Evolutionary conservation across 495 filamentous ascomycete species (phyloP).

Genomic region (Tuber aestivum): DNA sequence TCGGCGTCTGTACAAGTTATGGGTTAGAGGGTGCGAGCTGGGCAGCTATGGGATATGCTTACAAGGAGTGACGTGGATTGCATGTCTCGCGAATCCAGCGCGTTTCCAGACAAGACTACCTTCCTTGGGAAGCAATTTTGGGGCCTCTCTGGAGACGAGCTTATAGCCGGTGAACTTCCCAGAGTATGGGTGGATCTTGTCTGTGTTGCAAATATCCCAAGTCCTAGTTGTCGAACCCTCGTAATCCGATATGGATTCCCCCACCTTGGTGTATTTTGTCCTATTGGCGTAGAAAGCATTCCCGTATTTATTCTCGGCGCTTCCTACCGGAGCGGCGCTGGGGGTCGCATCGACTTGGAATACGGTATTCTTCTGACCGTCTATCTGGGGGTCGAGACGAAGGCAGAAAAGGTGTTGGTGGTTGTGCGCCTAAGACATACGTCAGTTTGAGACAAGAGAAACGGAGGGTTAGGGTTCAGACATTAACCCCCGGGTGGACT

Average conservation of each 20-base stretch:
- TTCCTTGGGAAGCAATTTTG: slow-evolving; percentile 72
- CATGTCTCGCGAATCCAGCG: slow-evolving; percentile 82
- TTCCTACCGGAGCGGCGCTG: slow-evolving; percentile 65
- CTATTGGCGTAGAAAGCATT: slow-evolving; percentile 93
- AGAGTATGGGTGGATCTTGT: slow-evolving; percentile 76
- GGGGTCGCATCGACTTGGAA: slow-evolving; percentile 71
- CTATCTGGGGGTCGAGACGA: slow-evolving; percentile 81
- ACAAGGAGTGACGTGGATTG: slow-evolving; percentile 92
- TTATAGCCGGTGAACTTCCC: slow-evolving; percentile 87
- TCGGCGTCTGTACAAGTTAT: slow-evolving; percentile 57
- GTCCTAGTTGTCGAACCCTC: slow-evolving; percentile 70
- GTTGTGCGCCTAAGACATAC: slow-evolving; percentile 59
- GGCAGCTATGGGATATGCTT: slow-evolving; percentile 43
- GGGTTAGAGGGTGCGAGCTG: slow-evolving; percentile 8
- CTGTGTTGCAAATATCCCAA: slow-evolving; percentile 87
- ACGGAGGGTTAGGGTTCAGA: slow-evolving; percentile 39
- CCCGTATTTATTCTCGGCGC: slow-evolving; percentile 78
- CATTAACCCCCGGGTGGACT: slow-evolving; percentile 80
- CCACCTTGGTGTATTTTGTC: slow-evolving; percentile 69
- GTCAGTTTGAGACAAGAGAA: slow-evolving; percentile 21
- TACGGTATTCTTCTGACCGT: slow-evolving; percentile 78
- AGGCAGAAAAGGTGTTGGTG: slow-evolving; percentile 96
- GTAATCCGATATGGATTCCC: slow-evolving; percentile 73
- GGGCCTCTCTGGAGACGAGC: slow-evolving; percentile 79
- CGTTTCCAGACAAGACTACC: slow-evolving; percentile 88